Conservation (phyloP, 352 stramenopile species). For the Pythium apleroticum region DNA sequence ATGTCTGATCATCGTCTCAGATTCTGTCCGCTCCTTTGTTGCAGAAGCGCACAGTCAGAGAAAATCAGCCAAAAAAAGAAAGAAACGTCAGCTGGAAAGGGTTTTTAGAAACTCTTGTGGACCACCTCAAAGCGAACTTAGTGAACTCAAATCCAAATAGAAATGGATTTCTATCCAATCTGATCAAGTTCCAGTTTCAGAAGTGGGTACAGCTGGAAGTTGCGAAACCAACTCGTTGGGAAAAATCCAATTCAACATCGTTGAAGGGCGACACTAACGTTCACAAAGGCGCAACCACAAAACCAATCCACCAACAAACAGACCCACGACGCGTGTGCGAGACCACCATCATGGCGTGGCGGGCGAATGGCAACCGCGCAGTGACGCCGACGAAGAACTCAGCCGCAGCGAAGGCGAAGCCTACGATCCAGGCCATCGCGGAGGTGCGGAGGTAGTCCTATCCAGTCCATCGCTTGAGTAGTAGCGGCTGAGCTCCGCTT, state of each 20-base stretch:
- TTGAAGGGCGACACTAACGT: not conserved
- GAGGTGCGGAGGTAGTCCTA: no score
- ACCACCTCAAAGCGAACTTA: constrained; percentile 10
- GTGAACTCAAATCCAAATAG: constrained; percentile 6
- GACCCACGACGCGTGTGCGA: not conserved
- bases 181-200: not conserved
- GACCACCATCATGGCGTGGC: constrained; percentile 33
- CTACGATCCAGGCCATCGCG: constrained; percentile 69
- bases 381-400: constrained; percentile 26
- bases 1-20: constrained; percentile 3
- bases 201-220: constrained; percentile 17
- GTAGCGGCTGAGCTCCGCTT: no score
- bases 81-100: constrained; percentile 14
- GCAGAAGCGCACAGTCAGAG: constrained; percentile 5
- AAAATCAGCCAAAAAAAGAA: constrained; percentile 19
- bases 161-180: constrained; percentile 20
- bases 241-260: constrained; percentile 2
- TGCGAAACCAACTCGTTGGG: constrained; percentile 3
- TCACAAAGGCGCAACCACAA: not conserved
- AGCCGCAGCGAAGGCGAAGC: constrained; percentile 36
- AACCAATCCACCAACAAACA: not conserved
- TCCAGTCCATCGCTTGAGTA: no score
- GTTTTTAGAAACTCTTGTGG: constrained; percentile 22
- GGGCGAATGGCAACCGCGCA: constrained; percentile 27
- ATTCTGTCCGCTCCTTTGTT: constrained; percentile 8